These are phyloP conservation scores for Mortierella hygrophila DNA, from an alignment of 192 early-diverging fungal species.

Conservation along the genomic window DNA sequence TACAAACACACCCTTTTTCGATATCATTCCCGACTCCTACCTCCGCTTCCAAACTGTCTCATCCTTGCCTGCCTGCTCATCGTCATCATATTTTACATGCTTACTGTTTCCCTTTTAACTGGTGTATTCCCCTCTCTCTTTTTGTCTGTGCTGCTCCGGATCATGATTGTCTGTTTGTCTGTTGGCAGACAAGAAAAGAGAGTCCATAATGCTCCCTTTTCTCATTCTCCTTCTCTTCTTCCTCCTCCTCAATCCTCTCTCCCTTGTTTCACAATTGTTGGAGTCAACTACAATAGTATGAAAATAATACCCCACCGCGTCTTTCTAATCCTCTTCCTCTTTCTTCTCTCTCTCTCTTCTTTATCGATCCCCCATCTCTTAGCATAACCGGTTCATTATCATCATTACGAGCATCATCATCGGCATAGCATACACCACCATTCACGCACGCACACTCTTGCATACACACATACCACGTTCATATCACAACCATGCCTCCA, in stretches of 20 bases:
- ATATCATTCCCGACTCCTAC: not conserved
- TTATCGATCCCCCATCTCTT: not conserved
- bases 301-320: not conserved
- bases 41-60: constrained; percentile 10
- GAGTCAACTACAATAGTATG: not conserved
- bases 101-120: not conserved
- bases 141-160: not conserved
- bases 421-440: not conserved
- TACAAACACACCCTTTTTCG: not conserved
- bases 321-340: not conserved
- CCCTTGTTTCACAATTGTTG: constrained; percentile 2
- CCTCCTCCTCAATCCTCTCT: not conserved
- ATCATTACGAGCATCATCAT: not conserved
- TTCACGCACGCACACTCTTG: not conserved
- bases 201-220: not conserved
- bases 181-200: too few species aligned
- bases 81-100: not conserved
- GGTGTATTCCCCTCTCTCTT: not conserved
- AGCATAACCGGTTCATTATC: not conserved
- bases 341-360: not conserved
- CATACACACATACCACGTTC: not conserved
- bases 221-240: not conserved
- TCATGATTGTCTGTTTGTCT: not conserved
- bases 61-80: not conserved
- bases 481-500: constrained; percentile 7